phyloP scores from a whole-genome alignment of 306 rosid genomes.

The Medicago ruthenica region DNA sequence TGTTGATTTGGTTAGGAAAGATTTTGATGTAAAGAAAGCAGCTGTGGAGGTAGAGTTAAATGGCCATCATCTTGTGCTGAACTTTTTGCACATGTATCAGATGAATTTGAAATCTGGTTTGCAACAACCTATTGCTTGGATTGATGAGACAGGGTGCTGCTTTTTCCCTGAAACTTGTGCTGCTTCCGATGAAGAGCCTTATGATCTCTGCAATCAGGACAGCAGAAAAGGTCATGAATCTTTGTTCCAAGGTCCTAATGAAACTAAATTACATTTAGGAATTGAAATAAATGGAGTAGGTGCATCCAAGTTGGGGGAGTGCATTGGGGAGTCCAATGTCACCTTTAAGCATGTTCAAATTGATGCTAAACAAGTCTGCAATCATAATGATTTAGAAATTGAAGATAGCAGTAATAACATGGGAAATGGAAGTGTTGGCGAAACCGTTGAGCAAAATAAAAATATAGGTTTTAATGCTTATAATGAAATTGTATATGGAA shows the following conservation, averaged over 20 bases:
- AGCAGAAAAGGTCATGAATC: slow-evolving; percentile 41
- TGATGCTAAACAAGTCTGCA: slow-evolving; percentile 51
- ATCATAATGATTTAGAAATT: slow-evolving; percentile 56
- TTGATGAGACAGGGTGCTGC: slow-evolving; percentile 79
- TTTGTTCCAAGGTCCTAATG: slow-evolving; percentile 47
- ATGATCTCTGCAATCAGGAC: slow-evolving; percentile 39
- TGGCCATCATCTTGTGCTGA: slow-evolving; percentile 63
- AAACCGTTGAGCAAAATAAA: slow-evolving; percentile 48
- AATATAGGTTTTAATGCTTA: slow-evolving; percentile 44
- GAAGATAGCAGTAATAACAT: slow-evolving; percentile 66
- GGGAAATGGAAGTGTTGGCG: slow-evolving; percentile 43
- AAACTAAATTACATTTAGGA: slow-evolving; percentile 76
- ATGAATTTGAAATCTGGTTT: slow-evolving; percentile 74
- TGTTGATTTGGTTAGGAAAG: slow-evolving; percentile 67
- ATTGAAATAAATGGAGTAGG: slow-evolving; percentile 70
- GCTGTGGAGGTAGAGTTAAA: slow-evolving; percentile 66
- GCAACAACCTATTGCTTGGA: slow-evolving; percentile 85
- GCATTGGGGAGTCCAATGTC: slow-evolving; percentile 84
- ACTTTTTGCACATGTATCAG: slow-evolving; percentile 81
- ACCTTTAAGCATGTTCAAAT: slow-evolving; percentile 49
- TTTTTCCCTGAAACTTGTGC: slow-evolving; percentile 82
- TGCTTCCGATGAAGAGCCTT: slow-evolving; percentile 45
- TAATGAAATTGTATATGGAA: slow-evolving; percentile 49
- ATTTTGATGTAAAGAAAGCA: slow-evolving; percentile 69
- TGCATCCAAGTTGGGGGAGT: slow-evolving; percentile 58